These are phyloP conservation scores for Fraxinus baroniana DNA, from an alignment of 305 asterid genomes.

Conservation along the genomic window DNA sequence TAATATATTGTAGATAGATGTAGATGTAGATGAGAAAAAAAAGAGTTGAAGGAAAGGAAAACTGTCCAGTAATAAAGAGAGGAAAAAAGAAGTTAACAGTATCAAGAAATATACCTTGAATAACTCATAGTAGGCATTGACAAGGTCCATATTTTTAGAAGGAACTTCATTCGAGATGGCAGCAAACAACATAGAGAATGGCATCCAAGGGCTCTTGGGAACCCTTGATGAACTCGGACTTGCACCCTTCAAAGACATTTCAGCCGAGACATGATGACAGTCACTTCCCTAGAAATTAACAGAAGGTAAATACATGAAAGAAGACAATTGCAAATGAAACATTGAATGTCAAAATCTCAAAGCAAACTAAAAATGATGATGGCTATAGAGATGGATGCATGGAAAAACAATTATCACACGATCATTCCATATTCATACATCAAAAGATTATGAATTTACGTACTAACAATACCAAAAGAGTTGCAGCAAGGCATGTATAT, in stretches of 20 bases:
- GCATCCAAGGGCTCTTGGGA: slow-evolving; percentile 86
- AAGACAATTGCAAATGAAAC: not conserved
- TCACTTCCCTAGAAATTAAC: slow-evolving; percentile 32
- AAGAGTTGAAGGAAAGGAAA: not conserved
- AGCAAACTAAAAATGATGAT: not conserved
- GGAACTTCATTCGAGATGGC: slow-evolving; percentile 60
- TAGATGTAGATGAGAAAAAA: not conserved
- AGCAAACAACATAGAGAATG: slow-evolving; percentile 69
- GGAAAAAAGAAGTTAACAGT: not conserved
- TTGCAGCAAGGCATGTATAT: not conserved
- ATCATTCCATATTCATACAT: not conserved
- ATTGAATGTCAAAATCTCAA: not conserved
- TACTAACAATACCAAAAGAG: not conserved
- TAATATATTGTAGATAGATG: no score
- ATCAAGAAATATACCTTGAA: slow-evolving; percentile 50
- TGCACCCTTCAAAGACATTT: slow-evolving; percentile 26
- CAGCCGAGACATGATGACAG: slow-evolving; percentile 31
- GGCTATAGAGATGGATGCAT: not conserved
- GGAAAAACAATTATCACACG: not conserved
- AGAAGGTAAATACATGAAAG: not conserved
- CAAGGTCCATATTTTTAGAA: slow-evolving; percentile 51
- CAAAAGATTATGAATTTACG: not conserved
- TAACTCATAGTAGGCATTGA: slow-evolving; percentile 42
- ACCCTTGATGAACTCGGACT: slow-evolving; percentile 24
- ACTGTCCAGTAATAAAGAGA: not conserved